Percentiles rank a stretch among this genome's conserved stretches.
Conservation (phyloP, 768 basidiomycete species). For the Rhodotorula sphaerocarpa region DNA sequence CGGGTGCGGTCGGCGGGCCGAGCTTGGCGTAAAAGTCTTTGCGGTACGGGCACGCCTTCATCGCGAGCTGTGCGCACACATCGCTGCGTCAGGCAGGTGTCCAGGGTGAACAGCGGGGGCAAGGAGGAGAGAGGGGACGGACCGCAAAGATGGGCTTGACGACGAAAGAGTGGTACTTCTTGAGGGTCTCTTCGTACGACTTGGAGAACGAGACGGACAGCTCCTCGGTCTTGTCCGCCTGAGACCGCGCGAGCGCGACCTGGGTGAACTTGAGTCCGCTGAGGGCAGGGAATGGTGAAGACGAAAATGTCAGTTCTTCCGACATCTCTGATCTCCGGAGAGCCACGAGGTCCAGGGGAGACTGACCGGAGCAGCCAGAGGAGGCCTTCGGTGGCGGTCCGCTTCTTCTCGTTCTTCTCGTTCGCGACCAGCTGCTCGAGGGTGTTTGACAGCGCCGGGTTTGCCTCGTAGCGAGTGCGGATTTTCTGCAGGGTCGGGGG, state of each 20-base stretch:
- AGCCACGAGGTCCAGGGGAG: background rate
- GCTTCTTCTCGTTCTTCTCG: slow-evolving; percentile 79
- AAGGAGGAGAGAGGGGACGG: slow-evolving; percentile 1
- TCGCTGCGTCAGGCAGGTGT: no score
- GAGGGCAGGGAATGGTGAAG: background rate
- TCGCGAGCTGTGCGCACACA: slow-evolving; percentile 49
- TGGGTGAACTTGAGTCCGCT: slow-evolving; percentile 86
- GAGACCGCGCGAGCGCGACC: slow-evolving; percentile 63
- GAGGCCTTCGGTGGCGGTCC: slow-evolving; percentile 77
- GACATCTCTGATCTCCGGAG: no score
- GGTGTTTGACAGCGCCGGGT: slow-evolving; percentile 60
- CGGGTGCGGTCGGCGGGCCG: slow-evolving; percentile 48
- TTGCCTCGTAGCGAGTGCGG: slow-evolving; percentile 63
- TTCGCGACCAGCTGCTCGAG: slow-evolving; percentile 74
- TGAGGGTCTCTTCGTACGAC: slow-evolving; percentile 73
- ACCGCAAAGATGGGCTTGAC: slow-evolving; percentile 54
- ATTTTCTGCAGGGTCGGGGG: slow-evolving; percentile 97
- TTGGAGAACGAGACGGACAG: slow-evolving; percentile 66
- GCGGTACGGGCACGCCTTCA: slow-evolving; percentile 61
- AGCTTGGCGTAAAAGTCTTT: slow-evolving; percentile 55
- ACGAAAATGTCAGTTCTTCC: no score
- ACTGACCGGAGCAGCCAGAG: slow-evolving; percentile 70
- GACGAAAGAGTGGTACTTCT: slow-evolving; percentile 73
- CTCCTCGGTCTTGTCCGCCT: slow-evolving; percentile 59
- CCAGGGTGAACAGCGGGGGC: no score